These are phyloP conservation scores for Metarhizium humberi DNA, from an alignment of 2,329 filamentous ascomycete species.

Conservation along the genomic window DNA sequence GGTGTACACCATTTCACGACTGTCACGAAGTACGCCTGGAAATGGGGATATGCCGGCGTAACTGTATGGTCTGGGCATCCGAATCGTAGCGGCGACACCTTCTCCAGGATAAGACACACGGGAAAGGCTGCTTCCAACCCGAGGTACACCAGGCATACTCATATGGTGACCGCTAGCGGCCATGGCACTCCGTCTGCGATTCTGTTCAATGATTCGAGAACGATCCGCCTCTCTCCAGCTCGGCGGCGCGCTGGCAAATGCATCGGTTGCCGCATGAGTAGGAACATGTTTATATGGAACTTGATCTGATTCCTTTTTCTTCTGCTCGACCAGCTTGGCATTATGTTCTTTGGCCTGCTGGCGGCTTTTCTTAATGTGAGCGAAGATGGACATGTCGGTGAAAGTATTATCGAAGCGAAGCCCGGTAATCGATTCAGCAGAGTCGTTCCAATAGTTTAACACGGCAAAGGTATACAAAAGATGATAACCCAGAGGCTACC, in stretches of 20 bases:
- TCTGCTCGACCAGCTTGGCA: constrained; percentile 36
- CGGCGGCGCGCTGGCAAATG: constrained; percentile 43
- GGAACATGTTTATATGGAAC: constrained; percentile 50
- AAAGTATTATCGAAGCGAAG: neutral
- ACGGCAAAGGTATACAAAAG: neutral
- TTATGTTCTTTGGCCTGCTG: constrained; percentile 47
- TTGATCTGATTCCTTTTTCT: constrained; percentile 27
- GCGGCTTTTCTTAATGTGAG: constrained; percentile 39
- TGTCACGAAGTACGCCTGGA: constrained; percentile 13
- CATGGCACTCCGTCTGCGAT: constrained; percentile 39
- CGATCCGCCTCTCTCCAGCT: constrained; percentile 39
- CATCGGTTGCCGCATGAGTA: constrained; percentile 52
- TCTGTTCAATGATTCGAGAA: constrained; percentile 38
- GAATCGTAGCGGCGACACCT: constrained; percentile 28
- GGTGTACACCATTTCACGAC: constrained; percentile 22
- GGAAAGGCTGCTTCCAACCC: constrained; percentile 38
- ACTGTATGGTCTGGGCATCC: constrained; percentile 33
- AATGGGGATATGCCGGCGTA: constrained; percentile 28
- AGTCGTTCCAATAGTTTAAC: neutral
- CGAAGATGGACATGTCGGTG: constrained; percentile 46
- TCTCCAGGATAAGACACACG: constrained; percentile 36
- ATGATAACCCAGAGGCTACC: neutral
- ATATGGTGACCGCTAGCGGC: constrained; percentile 28
- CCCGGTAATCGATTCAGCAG: neutral
- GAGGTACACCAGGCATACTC: constrained; percentile 30